Evolutionary conservation across 306 rosid species (phyloP), one percentile per base, ranked within the genome.

Genomic region (Potentilla sterilis): DNA sequence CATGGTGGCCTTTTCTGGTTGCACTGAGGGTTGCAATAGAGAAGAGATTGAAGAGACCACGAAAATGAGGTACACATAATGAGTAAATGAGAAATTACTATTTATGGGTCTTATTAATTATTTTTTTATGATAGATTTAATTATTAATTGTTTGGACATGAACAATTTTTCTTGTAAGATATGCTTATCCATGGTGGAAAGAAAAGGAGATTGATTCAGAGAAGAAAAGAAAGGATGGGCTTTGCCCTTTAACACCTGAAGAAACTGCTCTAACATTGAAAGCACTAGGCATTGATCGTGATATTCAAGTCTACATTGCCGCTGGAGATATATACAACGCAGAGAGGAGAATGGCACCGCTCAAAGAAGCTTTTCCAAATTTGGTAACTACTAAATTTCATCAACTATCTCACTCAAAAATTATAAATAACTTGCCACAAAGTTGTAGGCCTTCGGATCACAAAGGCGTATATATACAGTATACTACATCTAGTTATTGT

Each of bases 1-100:
- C 75, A 91, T 91, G 96, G 86, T 91, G 63, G 92, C 96, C 44
- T 91, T 91, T 79, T 89, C 96, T 37, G 96, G 93, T 34, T 91
- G 93, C 12, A 84, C 84, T 47, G 86, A 84, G 58, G 92, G 96
- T 61, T 91, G 96, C 82, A 88, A 76, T 47, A 63, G 38, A 12
- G 66, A 61, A 67, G 96, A 91, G 81, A 89, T 84, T 46, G 90
- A 87, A 38, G 92, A 86, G 70, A 86, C 89, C 73, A 87, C 93
- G 34, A 84, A 76, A 79, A 79, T 89, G 93, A 89, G 96, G 96
- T 85, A n/a, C 28, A 3, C 61, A 54, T n/a, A 51, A 49, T 18
- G 58, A 51, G 54, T 49, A 22, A 6, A 46, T 47, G 15, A 1
- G 10, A 13, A 21, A 55, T 57, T 22, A 22, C 63, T 21, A 9